Evolutionary conservation across 2,329 filamentous ascomycete species (phyloP), one percentile per base, ranked within the genome.

Genomic region (Coniochaeta hoffmannii): DNA sequence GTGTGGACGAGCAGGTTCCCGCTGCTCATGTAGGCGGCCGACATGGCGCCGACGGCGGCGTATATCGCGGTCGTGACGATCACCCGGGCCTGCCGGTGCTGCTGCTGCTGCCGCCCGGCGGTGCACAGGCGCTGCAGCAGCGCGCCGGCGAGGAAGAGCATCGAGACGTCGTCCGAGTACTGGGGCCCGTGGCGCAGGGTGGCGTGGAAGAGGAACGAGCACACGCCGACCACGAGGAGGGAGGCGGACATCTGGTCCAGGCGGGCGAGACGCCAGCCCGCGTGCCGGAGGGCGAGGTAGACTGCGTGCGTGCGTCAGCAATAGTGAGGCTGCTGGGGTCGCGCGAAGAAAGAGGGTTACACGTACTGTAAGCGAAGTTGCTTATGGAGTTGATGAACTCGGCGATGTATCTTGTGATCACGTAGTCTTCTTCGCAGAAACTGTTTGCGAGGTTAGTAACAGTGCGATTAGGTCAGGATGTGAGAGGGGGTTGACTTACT

Each of bases 161-260:
- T 83, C 54, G 78, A 77, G n/a, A 83, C 68, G 61, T 85, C 81
- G 60, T 84, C 81, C 59, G 73, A 74, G 57, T 75, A 76, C 59
- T 78, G 71, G 6, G 73, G 63, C 1, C 63, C 63, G 51, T 74
- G 72, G 53, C 69, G 73, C 17, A 78, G 68, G 8, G 72, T 71
- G 31, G 73, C 74, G 59, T 78, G 76, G 61, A 73, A 78, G 11
- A 70, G 53, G 51, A 72, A 70, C 1, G 75, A 79, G 26, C 66
- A 66, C 41, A 76, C 52, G 53, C 76, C 75, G 32, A 77, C 68
- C 7, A 69, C 38, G 32, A 76, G 59, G 30, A 76, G 69, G 5
- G 71, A 68, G 24, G 70, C 12, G 22, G 75, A 71, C 65, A 76
- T 71, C 55, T 72, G 70, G 60, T 78, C 76, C 17, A 64, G 55